Conservation (phyloP, 2,329 filamentous ascomycete species). For the Fusarium verrucosum region DNA sequence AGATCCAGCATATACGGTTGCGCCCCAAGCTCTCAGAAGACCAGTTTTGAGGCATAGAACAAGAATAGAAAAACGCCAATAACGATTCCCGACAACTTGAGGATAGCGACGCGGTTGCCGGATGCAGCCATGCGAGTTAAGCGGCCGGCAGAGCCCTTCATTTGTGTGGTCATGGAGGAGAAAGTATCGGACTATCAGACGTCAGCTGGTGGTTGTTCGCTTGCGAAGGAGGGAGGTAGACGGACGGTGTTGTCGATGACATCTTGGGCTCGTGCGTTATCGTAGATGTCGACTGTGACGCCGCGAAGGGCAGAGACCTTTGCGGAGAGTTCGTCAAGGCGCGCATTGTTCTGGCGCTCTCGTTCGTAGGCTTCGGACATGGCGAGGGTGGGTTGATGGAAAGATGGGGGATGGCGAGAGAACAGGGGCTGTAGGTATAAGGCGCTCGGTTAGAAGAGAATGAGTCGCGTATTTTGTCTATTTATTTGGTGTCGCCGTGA, state of each 20-base stretch:
- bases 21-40: conserved; percentile 58
- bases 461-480: not conserved
- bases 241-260: conserved; percentile 87
- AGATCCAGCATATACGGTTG: not conserved
- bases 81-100: conserved; percentile 88
- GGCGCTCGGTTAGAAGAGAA: not conserved
- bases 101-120: conserved; percentile 88
- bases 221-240: conserved; percentile 1
- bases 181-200: conserved; percentile 81
- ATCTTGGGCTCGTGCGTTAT: conserved; percentile 88
- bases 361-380: conserved; percentile 84
- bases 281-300: conserved; percentile 97
- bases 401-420: not conserved
- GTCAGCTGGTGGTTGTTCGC: conserved; percentile 11
- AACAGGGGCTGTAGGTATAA: conserved; percentile 8
- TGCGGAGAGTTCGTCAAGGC: conserved; percentile 86
- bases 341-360: conserved; percentile 92
- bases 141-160: conserved; percentile 84
- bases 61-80: conserved; percentile 76
- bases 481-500: not conserved
- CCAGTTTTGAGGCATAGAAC: conserved; percentile 75
- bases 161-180: conserved; percentile 80
- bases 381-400: conserved; percentile 11
- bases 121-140: conserved; percentile 89
- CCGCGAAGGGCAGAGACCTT: conserved; percentile 93